Evolutionary conservation across 352 stramenopile genomes (phyloP), one percentile per base, ranked within the genome.

Genomic region (Pythium scleroteichum): DNA sequence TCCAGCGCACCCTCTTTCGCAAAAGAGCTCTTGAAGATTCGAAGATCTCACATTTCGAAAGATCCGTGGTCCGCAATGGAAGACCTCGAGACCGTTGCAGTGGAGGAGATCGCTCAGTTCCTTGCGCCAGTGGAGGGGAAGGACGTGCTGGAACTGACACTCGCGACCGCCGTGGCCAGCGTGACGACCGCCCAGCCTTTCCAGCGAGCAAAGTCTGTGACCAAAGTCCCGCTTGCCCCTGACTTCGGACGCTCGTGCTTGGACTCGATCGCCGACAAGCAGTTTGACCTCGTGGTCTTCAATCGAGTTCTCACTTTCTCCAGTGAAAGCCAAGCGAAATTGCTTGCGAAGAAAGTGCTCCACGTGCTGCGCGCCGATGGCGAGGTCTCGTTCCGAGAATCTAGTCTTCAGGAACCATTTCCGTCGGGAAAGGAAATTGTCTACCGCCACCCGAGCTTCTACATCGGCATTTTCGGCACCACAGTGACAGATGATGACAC

Each of bases 361-460:
- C 44, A 71, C 9, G 53, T 33, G 61, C 55, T 79, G 24, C 68
- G 68, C 23, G 33, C 65, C 16, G 72, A 64, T 35, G 69, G 69
- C n/a, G 32, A 58, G 26, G 50, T 77, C 12, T 60, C 63, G 27
- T 79, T 76, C 53, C 69, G 69, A 35, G 69, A 75, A 27, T 77
- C 72, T 40, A 75, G 72, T 51, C 59, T 79, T n/a, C 65, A 63
- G 6, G 54, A 72, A 49, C 71, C 69, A 3, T 69, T 80, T 45
- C 64, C 74, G 19, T 64, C 61, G 2, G 61, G 58, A 19, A 45
- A 53, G 14, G 51, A 60, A n/a, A 54, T 54, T 41, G 27, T 53
- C 35, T 79, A 77, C 53, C 69, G 65, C 53, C 68, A 77, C 47
- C 69, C 68, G 45, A 76, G 72, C 50, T 77, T 79, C 42, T 79